phyloP scores from a whole-genome alignment of 495 filamentous ascomycete genomes.

The Penicillium verhagenii region DNA sequence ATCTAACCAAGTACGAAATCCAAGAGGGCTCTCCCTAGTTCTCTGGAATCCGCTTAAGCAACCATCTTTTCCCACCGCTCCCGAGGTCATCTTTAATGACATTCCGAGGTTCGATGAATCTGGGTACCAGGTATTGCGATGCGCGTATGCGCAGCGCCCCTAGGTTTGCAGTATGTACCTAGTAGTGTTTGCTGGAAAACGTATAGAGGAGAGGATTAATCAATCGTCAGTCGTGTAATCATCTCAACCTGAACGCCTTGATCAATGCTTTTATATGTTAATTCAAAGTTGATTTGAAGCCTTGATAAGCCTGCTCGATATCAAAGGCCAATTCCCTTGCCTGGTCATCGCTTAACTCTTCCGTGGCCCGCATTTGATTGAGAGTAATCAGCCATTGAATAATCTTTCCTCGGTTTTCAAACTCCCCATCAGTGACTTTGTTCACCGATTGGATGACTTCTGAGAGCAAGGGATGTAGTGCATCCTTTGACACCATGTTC shows the following conservation, averaged over 20 bases:
- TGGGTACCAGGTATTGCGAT: too few relatives aligned
- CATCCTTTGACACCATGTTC: conserved; percentile 88
- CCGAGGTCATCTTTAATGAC: too few relatives aligned
- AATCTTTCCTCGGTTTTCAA: conserved; percentile 92
- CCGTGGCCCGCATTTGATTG: conserved; percentile 95
- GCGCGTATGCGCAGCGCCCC: too few relatives aligned
- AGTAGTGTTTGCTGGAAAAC: too few relatives aligned
- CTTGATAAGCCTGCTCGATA: conserved; percentile 86
- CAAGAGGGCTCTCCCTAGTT: too few relatives aligned
- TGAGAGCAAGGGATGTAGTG: conserved; percentile 86
- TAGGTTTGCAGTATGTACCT: too few relatives aligned
- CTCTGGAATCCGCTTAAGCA: too few relatives aligned
- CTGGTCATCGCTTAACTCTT: conserved; percentile 85
- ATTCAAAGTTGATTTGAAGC: conserved; percentile 74
- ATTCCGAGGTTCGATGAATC: too few relatives aligned
- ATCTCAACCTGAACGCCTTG: conserved; percentile 12
- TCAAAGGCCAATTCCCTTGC: conserved; percentile 83
- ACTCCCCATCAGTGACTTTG: conserved; percentile 89
- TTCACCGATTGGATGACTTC: conserved; percentile 96
- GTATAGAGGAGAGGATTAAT: conserved; percentile 11
- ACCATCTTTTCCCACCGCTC: too few relatives aligned
- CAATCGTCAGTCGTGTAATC: conserved; percentile 13
- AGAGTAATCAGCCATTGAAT: conserved; percentile 96
- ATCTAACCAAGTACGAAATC: too few relatives aligned
- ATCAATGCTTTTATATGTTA: conserved; percentile 29